These are phyloP conservation scores for Barnettozyma californica DNA, from an alignment of 805 yeast species.

Conservation along the genomic window DNA sequence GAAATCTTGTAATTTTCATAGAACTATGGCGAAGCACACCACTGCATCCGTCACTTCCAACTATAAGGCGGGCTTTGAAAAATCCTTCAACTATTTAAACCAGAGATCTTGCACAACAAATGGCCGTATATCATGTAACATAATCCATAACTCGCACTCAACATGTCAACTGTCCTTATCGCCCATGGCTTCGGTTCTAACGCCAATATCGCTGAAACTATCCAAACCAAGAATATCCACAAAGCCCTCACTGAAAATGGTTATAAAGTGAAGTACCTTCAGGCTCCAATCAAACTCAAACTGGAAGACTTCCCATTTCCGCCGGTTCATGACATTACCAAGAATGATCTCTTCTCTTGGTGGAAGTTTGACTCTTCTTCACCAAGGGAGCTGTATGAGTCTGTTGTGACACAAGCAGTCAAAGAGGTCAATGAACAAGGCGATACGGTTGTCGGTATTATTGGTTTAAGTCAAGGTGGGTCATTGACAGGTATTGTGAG, in stretches of 20 bases:
- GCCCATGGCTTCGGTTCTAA: conserved; percentile 4
- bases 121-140: too few relatives aligned
- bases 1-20: too few relatives aligned
- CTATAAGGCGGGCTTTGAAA: too few relatives aligned
- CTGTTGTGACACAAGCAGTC: neutral
- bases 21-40: too few relatives aligned
- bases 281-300: neutral
- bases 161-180: neutral
- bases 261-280: neutral
- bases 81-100: too few relatives aligned
- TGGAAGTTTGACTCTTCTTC: neutral
- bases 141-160: neutral
- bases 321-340: neutral
- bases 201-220: neutral
- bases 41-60: too few relatives aligned
- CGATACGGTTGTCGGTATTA: conserved; percentile 7
- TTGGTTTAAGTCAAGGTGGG: conserved; percentile 12
- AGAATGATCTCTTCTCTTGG: neutral
- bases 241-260: neutral
- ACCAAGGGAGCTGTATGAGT: neutral
- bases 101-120: too few relatives aligned
- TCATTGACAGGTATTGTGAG: conserved; percentile 1
- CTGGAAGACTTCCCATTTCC: neutral
- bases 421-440: neutral
- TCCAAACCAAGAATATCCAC: neutral